Conservation (phyloP, 768 basidiomycete species). For the Rhodotorula graminis region DNA sequence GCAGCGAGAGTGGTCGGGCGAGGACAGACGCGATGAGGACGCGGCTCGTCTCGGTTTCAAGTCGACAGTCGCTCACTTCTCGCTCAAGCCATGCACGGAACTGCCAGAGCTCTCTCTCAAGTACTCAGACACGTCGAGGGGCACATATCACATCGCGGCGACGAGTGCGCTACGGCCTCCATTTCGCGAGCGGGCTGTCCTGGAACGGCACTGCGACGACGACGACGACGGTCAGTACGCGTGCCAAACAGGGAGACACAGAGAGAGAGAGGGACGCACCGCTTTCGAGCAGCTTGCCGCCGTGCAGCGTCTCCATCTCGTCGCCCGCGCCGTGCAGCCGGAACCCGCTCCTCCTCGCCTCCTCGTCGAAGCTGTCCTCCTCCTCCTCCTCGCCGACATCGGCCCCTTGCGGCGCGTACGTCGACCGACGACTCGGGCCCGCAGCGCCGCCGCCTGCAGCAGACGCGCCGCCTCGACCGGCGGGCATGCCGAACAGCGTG, state of each 20-base stretch:
- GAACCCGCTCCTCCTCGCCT: slow-evolving; percentile 22
- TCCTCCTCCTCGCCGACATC: slow-evolving; percentile 11
- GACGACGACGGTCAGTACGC: not conserved
- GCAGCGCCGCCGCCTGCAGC: not conserved
- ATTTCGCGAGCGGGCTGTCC: slow-evolving; percentile 32
- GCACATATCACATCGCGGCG: not conserved
- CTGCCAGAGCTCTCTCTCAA: not conserved
- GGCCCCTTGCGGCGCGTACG: not conserved
- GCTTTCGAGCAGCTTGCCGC: slow-evolving; percentile 35
- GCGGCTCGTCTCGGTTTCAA: not conserved
- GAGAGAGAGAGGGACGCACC: slow-evolving; percentile 9
- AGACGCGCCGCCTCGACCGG: not conserved
- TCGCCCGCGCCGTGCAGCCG: slow-evolving; percentile 30
- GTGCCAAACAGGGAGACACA: not conserved
- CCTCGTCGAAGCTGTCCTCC: slow-evolving; percentile 24
- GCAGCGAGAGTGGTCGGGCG: not conserved
- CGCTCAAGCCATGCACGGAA: no score
- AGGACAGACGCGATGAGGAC: not conserved
- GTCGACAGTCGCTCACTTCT: not conserved
- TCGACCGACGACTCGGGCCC: not conserved
- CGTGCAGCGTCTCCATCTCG: slow-evolving; percentile 41
- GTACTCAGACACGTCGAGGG: not conserved
- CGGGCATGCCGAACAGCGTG: slow-evolving; percentile 41
- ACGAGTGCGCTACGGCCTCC: not conserved
- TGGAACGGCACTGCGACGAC: slow-evolving; percentile 32